A percentile compares a stretch with the other conserved stretches of the same genome.
phyloP scores from a whole-genome alignment of 371 early-diverging fungal genomes.

The Mucor plumbeus region DNA sequence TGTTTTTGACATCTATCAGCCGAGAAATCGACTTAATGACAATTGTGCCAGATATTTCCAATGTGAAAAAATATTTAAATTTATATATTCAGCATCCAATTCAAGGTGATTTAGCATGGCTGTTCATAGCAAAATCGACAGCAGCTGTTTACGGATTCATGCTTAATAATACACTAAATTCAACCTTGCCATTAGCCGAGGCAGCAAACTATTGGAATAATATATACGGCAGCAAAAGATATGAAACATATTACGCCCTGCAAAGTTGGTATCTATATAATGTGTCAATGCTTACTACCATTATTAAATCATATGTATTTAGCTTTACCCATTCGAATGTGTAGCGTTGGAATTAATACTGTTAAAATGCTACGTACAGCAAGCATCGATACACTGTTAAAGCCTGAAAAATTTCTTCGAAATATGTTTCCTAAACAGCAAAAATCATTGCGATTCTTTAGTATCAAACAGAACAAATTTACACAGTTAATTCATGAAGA shows the following conservation, averaged over 20 bases:
- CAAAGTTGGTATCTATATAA: conserved; percentile 49
- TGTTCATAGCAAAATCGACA: conserved; percentile 61
- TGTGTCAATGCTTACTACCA: too few species aligned
- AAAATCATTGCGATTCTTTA: conserved; percentile 9
- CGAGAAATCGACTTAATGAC: conserved; percentile 7
- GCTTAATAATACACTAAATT: conserved; percentile 50
- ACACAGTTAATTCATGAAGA: conserved; percentile 10
- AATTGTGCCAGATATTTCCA: conserved; percentile 2
- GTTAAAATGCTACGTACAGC: conserved; percentile 3
- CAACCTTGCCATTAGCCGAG: conserved; percentile 66
- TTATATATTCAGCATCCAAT: conserved; percentile 19
- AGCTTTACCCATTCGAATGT: conserved; percentile 4
- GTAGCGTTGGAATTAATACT: background rate
- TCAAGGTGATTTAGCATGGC: conserved; percentile 37
- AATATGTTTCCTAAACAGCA: conserved; percentile 8
- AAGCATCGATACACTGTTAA: background rate
- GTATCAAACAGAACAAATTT: conserved; percentile 2
- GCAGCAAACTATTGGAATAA: conserved; percentile 74
- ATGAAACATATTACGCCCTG: conserved; percentile 60
- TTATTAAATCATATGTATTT: background rate
- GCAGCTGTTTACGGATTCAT: conserved; percentile 61
- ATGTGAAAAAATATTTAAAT: conserved; percentile 16
- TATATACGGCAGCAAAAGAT: conserved; percentile 52
- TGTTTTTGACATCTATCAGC: background rate
- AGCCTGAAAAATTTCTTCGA: conserved; percentile 6